Base-by-base conservation (phyloP, 2,329 filamentous ascomycete species). In the Fusarium sp. region DNA sequence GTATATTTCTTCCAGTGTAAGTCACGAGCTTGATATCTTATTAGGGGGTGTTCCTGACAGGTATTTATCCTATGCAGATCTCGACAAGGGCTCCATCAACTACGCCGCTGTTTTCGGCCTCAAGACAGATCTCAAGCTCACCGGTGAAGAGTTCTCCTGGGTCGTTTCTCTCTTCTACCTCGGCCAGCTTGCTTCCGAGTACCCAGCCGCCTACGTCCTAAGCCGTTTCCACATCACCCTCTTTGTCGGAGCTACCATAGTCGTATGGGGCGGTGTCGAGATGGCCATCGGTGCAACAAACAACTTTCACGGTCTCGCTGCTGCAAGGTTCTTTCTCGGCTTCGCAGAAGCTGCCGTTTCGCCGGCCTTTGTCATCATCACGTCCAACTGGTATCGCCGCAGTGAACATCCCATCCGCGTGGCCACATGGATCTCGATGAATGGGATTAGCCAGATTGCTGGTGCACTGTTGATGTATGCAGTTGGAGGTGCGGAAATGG, bases 291-390 rank as follows among this genome's bases (percentile, higher is more conserved):
- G 60, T 11, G 70, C 62, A 2, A 60, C 70, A 0, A 51, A 62
- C 1, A 70, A 72, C 59, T 78, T 78, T 28, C 55, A 47, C 1
- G 71, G 73, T 0, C 51, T 79, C 6, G 74, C 73, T 11, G 66
- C 68, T 0, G 66, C 68, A 4, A 62, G 77, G 6, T 78, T 77
- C 64, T 65, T 78, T n/a, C 75, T 78, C 3, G 77, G 78, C 3
- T 72, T 78, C 36, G 54, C 69, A 18, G 77, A 80, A 39, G 76
- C 72, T 10, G 73, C 74, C 6, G 76, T 79, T 1, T 78, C 76
- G 2, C 78, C 77, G 2, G 76, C 77, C 16, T 80, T 79, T 55
- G 69, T 80, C 34, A 75, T 76, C 44, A 74, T 79, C 44, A 80
- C 77, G 3, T 75, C 72, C 13, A 75, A 73, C 40, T 80, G 75